These are phyloP conservation scores for Microbotryum scabiosae DNA, from an alignment of 1,284 basidiomycete genomes.

Conservation along the genomic window DNA sequence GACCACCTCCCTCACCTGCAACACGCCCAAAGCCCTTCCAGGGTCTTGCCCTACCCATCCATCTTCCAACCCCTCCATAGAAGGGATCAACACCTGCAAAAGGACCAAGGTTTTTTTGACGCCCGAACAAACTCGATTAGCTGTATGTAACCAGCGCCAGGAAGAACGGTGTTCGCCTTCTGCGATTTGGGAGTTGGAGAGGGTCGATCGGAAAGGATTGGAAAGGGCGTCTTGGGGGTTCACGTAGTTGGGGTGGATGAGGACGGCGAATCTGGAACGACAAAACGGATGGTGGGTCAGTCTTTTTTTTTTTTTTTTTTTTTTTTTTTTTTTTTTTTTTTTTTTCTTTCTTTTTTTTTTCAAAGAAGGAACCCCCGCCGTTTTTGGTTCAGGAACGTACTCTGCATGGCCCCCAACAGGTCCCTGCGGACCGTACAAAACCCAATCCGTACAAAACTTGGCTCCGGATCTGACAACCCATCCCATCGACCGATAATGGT, in stretches of 20 bases:
- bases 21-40: slow-evolving; percentile 47
- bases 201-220: slow-evolving; percentile 54
- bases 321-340: too few species aligned
- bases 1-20: slow-evolving; percentile 74
- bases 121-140: slow-evolving; percentile 93
- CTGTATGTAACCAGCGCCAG: slow-evolving; percentile 95
- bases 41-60: slow-evolving; percentile 22
- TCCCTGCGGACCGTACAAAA: slow-evolving; percentile 70
- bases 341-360: too few species aligned
- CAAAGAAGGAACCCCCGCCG: too few species aligned
- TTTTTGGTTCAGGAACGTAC: too few species aligned
- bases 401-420: slow-evolving; percentile 95
- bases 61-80: slow-evolving; percentile 32
- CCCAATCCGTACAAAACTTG: slow-evolving; percentile 94
- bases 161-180: too few species aligned
- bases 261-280: slow-evolving; percentile 66
- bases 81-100: slow-evolving; percentile 83
- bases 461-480: slow-evolving; percentile 95
- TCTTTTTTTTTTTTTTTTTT: too few species aligned
- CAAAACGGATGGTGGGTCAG: too few species aligned
- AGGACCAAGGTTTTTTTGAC: slow-evolving; percentile 94
- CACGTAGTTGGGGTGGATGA: slow-evolving; percentile 82
- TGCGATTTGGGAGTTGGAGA: slow-evolving; percentile 2
- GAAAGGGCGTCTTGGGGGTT: slow-evolving; percentile 59
- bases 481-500: slow-evolving; percentile 93